A percentile compares a stretch with the other conserved stretches of the same genome.
These are phyloP conservation scores for Mycena crocata DNA, from an alignment of 768 basidiomycete species.

Conservation along the genomic window DNA sequence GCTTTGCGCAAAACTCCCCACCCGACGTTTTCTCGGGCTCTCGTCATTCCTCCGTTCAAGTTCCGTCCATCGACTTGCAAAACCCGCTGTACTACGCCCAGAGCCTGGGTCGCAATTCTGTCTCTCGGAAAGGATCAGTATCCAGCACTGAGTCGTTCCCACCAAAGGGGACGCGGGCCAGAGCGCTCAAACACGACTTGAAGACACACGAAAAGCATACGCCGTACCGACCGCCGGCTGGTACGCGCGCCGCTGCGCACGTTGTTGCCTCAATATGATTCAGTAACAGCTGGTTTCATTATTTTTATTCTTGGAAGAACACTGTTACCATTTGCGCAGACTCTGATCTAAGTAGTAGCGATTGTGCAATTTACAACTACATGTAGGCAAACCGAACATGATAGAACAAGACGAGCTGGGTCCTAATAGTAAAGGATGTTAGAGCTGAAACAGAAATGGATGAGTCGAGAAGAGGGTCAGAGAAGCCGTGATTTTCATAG, in stretches of 20 bases:
- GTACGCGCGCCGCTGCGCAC: slow-evolving; percentile 17
- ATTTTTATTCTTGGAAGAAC: too few relatives aligned
- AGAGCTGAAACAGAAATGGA: too few relatives aligned
- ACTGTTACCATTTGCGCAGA: too few relatives aligned
- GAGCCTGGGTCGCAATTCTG: neutral
- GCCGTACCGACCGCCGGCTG: slow-evolving; percentile 16
- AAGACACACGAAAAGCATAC: slow-evolving; percentile 18
- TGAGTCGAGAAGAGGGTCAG: slow-evolving; percentile 1
- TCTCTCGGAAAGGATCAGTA: slow-evolving; percentile 8
- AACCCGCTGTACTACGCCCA: slow-evolving; percentile 13
- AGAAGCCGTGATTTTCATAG: slow-evolving; percentile 30
- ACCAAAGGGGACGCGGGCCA: slow-evolving; percentile 9
- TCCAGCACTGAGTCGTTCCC: slow-evolving; percentile 28
- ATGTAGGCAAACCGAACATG: too few relatives aligned
- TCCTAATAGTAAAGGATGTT: too few relatives aligned
- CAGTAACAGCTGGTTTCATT: too few relatives aligned
- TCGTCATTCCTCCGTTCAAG: slow-evolving; percentile 1
- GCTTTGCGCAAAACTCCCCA: slow-evolving; percentile 12
- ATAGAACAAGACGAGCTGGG: too few relatives aligned
- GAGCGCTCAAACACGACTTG: neutral
- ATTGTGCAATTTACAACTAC: too few relatives aligned
- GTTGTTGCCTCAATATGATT: neutral
- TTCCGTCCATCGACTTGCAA: slow-evolving; percentile 4
- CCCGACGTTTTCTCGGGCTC: slow-evolving; percentile 6
- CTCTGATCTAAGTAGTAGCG: too few relatives aligned